Conservation (phyloP, 495 filamentous ascomycete genomes). For the Lophiotrema nucula region DNA sequence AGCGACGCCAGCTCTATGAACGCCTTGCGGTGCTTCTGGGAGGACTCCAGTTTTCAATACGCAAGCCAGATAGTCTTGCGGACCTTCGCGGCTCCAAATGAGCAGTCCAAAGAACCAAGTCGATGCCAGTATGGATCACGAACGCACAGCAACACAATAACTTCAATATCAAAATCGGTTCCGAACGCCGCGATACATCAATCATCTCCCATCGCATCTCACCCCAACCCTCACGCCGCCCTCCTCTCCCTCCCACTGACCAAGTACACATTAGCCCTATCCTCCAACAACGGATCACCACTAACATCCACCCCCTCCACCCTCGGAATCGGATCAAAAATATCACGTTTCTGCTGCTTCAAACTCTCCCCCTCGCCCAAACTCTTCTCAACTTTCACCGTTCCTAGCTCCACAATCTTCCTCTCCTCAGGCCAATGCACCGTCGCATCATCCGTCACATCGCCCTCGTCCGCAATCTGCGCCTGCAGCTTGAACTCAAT, state of each 20-base stretch:
- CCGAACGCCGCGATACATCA: too few relatives aligned
- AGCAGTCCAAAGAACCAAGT: too few relatives aligned
- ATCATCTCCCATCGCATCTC: too few relatives aligned
- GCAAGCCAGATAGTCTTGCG: too few relatives aligned
- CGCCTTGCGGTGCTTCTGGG: too few relatives aligned
- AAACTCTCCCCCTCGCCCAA: conserved; percentile 37
- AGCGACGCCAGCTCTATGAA: too few relatives aligned
- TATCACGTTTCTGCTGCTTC: conserved; percentile 50
- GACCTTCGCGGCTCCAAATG: too few relatives aligned
- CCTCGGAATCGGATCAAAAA: conserved; percentile 57
- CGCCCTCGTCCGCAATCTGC: conserved; percentile 52
- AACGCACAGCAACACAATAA: too few relatives aligned
- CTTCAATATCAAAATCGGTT: too few relatives aligned
- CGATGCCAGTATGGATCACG: too few relatives aligned
- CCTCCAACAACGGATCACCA: conserved; percentile 54
- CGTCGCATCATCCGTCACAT: conserved; percentile 51
- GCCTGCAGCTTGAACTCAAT: conserved; percentile 49
- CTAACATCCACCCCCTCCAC: conserved; percentile 51
- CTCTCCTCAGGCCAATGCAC: conserved; percentile 53
- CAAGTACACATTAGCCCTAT: conserved; percentile 52
- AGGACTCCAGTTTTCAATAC: too few relatives aligned
- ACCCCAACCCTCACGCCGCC: conserved; percentile 29
- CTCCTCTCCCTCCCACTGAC: conserved; percentile 51
- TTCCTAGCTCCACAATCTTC: conserved; percentile 51
- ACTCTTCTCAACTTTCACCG: conserved; percentile 44